Conservation (phyloP, 495 filamentous ascomycete species). For the Aspergillus leporis region DNA sequence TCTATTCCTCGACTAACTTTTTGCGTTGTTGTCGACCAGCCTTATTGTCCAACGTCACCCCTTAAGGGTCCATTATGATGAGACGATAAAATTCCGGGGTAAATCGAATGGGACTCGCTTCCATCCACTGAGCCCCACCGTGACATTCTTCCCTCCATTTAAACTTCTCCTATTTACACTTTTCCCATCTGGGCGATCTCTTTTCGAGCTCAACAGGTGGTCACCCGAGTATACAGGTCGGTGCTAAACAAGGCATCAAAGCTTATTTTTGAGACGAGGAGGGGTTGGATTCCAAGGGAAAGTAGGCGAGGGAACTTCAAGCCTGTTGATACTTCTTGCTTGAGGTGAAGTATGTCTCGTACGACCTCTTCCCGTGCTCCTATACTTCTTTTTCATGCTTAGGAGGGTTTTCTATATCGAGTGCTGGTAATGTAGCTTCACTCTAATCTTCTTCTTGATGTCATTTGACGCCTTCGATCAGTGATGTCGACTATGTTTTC, state of each 20-base stretch:
- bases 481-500: no score
- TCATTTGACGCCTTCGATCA: neutral
- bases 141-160: neutral
- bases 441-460: neutral
- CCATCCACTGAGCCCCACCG: neutral
- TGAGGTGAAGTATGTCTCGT: neutral
- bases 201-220: neutral
- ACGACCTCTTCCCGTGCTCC: neutral
- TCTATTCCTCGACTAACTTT: neutral
- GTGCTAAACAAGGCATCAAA: neutral
- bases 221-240: neutral
- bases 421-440: neutral
- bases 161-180: neutral
- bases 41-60: neutral
- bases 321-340: neutral
- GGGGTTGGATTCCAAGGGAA: neutral
- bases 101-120: neutral
- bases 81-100: neutral
- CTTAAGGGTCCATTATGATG: neutral
- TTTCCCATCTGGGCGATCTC: neutral
- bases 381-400: neutral
- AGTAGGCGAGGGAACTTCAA: neutral
- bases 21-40: neutral
- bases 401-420: neutral
- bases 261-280: neutral